These are phyloP conservation scores for Termitomyces heimii DNA, from an alignment of 768 basidiomycete genomes.

Conservation along the genomic window DNA sequence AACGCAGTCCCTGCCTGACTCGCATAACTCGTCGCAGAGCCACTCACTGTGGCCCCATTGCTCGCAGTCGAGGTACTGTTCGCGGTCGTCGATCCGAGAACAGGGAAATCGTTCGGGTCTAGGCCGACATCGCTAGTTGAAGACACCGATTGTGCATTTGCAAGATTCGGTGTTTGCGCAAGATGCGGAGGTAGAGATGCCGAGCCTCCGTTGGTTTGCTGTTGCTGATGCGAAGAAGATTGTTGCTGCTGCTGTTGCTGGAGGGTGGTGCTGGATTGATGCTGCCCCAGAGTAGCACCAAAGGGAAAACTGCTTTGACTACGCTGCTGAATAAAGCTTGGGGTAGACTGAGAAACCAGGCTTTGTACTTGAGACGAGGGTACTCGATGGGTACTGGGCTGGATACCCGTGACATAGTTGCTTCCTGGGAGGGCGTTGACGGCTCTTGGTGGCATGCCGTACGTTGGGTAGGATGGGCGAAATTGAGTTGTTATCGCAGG, in stretches of 20 bases:
- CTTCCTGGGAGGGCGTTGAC: conserved; percentile 41
- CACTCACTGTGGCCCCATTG: conserved; percentile 26
- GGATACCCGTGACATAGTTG: conserved; percentile 53
- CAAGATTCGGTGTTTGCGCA: conserved; percentile 41
- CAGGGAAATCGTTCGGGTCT: conserved; percentile 87
- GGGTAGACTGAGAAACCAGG: conserved; percentile 52
- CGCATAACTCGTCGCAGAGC: conserved; percentile 67
- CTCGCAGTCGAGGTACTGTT: conserved; percentile 33
- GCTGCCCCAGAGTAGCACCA: conserved; percentile 49
- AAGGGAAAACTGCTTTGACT: conserved; percentile 63
- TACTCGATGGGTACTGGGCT: conserved; percentile 56
- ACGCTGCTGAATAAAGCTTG: conserved; percentile 59
- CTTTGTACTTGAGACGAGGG: conserved; percentile 47
- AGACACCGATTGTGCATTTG: conserved; percentile 53
- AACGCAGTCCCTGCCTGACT: conserved; percentile 69
- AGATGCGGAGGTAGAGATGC: conserved; percentile 52
- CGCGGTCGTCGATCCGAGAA: conserved; percentile 61
- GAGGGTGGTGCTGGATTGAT: conserved; percentile 35
- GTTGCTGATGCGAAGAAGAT: conserved; percentile 44
- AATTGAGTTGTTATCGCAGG: conserved; percentile 59
- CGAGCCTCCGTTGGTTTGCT: conserved; percentile 48
- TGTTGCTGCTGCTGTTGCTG: conserved; percentile 35
- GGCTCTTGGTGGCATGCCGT: conserved; percentile 57
- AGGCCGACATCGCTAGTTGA: conserved; percentile 72
- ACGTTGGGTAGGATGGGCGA: conserved; percentile 48